Conservation (phyloP, 345 rosid species). For the Rhizophora apiculata region DNA sequence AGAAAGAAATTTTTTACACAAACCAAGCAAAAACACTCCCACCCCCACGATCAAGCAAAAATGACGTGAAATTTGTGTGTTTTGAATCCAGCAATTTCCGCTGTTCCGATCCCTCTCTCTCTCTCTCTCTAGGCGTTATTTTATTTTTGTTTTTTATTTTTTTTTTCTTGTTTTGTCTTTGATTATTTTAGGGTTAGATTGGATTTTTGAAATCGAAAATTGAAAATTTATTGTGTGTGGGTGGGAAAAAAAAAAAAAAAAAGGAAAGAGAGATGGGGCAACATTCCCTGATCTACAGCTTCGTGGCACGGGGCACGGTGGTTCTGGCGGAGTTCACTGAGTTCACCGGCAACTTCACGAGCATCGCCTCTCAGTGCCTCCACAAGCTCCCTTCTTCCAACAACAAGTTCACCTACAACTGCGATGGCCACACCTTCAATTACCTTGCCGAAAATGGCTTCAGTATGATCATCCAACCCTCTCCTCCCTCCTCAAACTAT, state of each 20-base stretch:
- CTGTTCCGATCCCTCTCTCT: no score
- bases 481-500: not conserved
- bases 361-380: conserved; percentile 31
- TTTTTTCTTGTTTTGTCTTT: no score
- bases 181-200: no score
- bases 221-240: not conserved
- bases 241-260: not conserved
- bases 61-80: no score
- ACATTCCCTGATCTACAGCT: conserved; percentile 31
- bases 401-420: conserved; percentile 32
- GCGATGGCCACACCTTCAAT: conserved; percentile 36
- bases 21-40: no score
- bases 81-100: no score
- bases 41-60: no score
- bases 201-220: not conserved
- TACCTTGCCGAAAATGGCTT: conserved; percentile 36
- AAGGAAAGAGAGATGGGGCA: conserved; percentile 21
- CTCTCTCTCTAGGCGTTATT: no score
- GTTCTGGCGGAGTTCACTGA: conserved; percentile 29
- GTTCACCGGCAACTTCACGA: conserved; percentile 29
- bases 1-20: no score
- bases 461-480: conserved; percentile 14
- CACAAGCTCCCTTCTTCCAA: conserved; percentile 30
- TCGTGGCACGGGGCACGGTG: conserved; percentile 33
- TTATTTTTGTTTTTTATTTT: no score